Evolutionary conservation across 106 monocot species (phyloP), one percentile per base, ranked within the genome.

Genomic region (Phalaenopsis aphrodite): DNA sequence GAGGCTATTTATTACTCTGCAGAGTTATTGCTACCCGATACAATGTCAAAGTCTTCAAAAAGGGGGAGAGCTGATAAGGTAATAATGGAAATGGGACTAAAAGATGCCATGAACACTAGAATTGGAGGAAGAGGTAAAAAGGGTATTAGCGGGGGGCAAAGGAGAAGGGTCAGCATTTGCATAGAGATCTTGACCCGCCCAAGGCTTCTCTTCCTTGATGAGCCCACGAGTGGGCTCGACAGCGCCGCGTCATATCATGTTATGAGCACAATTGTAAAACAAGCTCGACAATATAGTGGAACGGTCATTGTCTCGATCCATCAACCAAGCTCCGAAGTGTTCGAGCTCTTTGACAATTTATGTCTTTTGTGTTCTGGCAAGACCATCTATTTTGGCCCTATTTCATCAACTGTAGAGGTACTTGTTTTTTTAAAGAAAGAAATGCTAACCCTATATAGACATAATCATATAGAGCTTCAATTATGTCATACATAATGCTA

Each of bases 121-220:
- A 90, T 94, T 1, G 92, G 92, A 2, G 87, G 92, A 12, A 75
- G 79, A 80, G 56, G 71, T 2, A 66, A 48, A 5, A 89, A 90
- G 48, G 90, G 91, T 10, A 80, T 94, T 8, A 92, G 94, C 43
- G 87, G 92, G 0, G 94, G 92, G 1, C 92, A 94, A 77, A 88
- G 84, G 79, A 80, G 90, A 56, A 82, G 94, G 37, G 92, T 94
- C 18, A 92, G 92, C 87, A 92, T 94, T 4, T 94, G 94, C 87
- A 52, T 90, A 4, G 90, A 94, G 85, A 90, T 90, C 57, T 49
- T 94, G 55, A 94, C 87, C 5, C 57, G 90, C 16, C 94, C 94
- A 3, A 72, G 75, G 82, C 84, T 94, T 10, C 85, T 94, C 4
- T 94, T 94, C 87, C 73, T 94, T 1, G 94, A 94, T 74, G 94